Conservation (phyloP, 2,329 filamentous ascomycete species). For the Penicillium glabrum region DNA sequence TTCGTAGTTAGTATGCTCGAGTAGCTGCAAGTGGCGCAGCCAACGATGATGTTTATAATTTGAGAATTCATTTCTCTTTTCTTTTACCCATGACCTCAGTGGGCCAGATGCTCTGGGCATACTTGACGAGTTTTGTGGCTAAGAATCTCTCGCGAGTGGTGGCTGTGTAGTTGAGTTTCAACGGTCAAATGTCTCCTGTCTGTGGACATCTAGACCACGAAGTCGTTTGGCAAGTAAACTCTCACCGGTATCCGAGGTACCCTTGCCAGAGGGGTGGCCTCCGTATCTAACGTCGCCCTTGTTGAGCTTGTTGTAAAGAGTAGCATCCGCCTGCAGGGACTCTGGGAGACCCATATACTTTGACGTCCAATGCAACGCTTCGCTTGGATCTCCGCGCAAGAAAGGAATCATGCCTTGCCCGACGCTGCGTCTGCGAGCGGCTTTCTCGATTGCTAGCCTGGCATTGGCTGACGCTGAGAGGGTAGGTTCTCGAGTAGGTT, state of each 20-base stretch:
- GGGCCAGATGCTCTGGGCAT: background rate
- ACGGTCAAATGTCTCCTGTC: slow-evolving; percentile 15
- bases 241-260: slow-evolving; percentile 54
- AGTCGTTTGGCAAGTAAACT: slow-evolving; percentile 70
- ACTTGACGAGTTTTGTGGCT: background rate
- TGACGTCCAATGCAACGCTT: slow-evolving; percentile 12
- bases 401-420: slow-evolving; percentile 38
- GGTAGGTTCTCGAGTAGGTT: slow-evolving; percentile 55
- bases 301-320: slow-evolving; percentile 65
- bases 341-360: slow-evolving; percentile 11
- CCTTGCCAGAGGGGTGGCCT: slow-evolving; percentile 46
- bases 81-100: background rate
- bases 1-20: background rate
- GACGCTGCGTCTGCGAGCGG: slow-evolving; percentile 58
- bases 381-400: slow-evolving; percentile 7
- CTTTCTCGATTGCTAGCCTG: slow-evolving; percentile 60
- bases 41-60: background rate
- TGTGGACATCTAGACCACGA: slow-evolving; percentile 59
- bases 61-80: background rate
- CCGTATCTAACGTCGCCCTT: slow-evolving; percentile 66
- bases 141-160: background rate
- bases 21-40: background rate
- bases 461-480: slow-evolving; percentile 43
- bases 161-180: background rate
- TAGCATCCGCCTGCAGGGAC: slow-evolving; percentile 28